A percentile compares a stretch with the other conserved stretches of the same genome.
Evolutionary conservation across 768 basidiomycete species (phyloP).

Genomic region (Exidia glandulosa): DNA sequence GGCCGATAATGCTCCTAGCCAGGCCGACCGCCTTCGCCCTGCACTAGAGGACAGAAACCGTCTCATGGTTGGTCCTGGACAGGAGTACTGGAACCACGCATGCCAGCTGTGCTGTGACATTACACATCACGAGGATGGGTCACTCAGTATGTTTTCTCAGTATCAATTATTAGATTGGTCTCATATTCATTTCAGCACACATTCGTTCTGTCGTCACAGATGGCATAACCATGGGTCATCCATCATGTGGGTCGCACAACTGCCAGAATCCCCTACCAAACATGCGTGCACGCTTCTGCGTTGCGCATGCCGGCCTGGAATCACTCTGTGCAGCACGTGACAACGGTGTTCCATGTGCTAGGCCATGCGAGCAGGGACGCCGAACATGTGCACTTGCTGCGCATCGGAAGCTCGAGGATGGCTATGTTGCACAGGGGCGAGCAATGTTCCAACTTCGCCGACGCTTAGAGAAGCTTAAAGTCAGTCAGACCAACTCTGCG

Average conservation of each 20-base stretch:
- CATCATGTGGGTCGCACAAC: constrained; percentile 12
- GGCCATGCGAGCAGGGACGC: not conserved
- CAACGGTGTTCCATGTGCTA: not conserved
- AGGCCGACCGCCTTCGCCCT: not conserved
- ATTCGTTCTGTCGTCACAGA: constrained; percentile 10
- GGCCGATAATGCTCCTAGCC: not conserved
- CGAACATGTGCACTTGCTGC: not conserved
- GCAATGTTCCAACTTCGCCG: not conserved
- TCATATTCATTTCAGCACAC: not conserved
- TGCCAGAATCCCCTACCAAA: constrained; percentile 8
- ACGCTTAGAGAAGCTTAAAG: not conserved
- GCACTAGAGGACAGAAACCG: not conserved
- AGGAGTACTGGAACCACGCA: constrained; percentile 1
- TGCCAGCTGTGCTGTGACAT: not conserved
- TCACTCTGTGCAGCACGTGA: not conserved
- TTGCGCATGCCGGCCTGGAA: not conserved
- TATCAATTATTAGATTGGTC: not conserved
- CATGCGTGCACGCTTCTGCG: constrained; percentile 9
- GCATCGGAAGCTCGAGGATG: not conserved
- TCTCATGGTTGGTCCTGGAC: constrained; percentile 1
- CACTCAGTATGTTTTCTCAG: not conserved
- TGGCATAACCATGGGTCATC: constrained; percentile 17
- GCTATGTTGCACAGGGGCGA: constrained; percentile 3
- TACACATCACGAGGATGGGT: not conserved
- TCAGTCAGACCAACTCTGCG: not conserved